These are phyloP conservation scores for Botrytis hyacinthi DNA, from an alignment of 2,329 filamentous ascomycete species.

Conservation along the genomic window DNA sequence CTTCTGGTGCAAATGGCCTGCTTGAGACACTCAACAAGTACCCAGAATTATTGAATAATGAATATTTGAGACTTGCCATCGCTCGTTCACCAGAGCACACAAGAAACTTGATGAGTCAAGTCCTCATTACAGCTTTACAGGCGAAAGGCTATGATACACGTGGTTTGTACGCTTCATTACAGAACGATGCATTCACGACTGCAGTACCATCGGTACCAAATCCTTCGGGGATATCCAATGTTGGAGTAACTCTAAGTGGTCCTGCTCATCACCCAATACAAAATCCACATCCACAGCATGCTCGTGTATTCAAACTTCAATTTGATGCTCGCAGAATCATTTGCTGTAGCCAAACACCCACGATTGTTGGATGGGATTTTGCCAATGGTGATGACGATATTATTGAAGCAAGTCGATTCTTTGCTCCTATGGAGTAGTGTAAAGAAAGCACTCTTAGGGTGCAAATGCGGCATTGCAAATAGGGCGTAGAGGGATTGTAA, in stretches of 20 bases:
- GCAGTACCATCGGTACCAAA: constrained; percentile 13
- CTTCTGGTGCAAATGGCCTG: constrained; percentile 49
- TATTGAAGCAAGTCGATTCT: constrained; percentile 74
- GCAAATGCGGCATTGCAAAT: not conserved
- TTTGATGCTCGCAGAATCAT: constrained; percentile 93
- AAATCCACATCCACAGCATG: constrained; percentile 26
- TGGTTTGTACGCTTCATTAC: constrained; percentile 1
- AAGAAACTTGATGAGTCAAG: constrained; percentile 25
- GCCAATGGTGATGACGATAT: constrained; percentile 81
- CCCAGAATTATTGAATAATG: constrained; percentile 31
- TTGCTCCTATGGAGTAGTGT: constrained; percentile 58
- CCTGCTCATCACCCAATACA: not conserved
- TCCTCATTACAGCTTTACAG: constrained; percentile 13
- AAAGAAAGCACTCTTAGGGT: not conserved
- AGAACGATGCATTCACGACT: not conserved
- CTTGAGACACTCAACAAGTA: constrained; percentile 29
- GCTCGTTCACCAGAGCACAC: constrained; percentile 20
- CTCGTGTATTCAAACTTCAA: constrained; percentile 88
- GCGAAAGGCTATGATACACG: not conserved
- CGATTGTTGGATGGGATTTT: constrained; percentile 98
- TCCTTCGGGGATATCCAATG: constrained; percentile 27
- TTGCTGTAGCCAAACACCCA: constrained; percentile 86
- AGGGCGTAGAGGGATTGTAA: not conserved
- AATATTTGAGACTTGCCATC: constrained; percentile 27
- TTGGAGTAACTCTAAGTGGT: not conserved